A percentile compares a stretch with the other conserved stretches of the same genome.
These are phyloP conservation scores for rapeseed (Brassica napus) DNA, from an alignment of 345 rosid genomes.

Conservation along the genomic window DNA sequence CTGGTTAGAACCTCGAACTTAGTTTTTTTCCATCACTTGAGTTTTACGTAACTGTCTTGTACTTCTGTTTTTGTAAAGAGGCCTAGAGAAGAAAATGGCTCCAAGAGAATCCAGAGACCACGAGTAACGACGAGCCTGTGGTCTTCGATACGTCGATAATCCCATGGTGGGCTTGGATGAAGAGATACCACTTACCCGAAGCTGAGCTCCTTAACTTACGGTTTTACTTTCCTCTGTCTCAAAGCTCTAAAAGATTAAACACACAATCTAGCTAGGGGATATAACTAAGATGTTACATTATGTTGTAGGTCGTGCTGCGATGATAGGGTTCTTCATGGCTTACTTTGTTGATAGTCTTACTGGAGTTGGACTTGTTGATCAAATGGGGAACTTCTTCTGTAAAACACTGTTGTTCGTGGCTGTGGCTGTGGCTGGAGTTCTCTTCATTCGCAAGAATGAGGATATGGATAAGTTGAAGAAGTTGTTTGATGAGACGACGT, in stretches of 20 bases:
- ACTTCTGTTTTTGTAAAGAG: conserved; percentile 50
- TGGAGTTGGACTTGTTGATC: conserved; percentile 92
- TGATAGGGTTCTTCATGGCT: conserved; percentile 99
- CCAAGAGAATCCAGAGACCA: conserved; percentile 71
- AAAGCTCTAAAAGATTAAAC: not conserved
- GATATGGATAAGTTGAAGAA: conserved; percentile 71
- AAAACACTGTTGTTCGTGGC: conserved; percentile 85
- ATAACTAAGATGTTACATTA: not conserved
- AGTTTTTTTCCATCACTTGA: not conserved
- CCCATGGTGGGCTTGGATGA: conserved; percentile 98
- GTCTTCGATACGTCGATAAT: conserved; percentile 81
- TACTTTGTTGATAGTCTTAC: conserved; percentile 93
- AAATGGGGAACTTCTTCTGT: conserved; percentile 94
- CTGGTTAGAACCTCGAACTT: conserved; percentile 53
- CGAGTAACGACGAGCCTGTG: conserved; percentile 73
- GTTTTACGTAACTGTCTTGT: not conserved
- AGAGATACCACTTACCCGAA: conserved; percentile 91
- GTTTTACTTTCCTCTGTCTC: conserved; percentile 41
- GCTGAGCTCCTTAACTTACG: conserved; percentile 73
- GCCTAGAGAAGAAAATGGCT: conserved; percentile 93
- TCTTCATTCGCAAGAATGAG: conserved; percentile 83
- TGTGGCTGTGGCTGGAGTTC: conserved; percentile 80
- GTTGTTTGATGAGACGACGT: conserved; percentile 78
- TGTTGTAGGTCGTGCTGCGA: conserved; percentile 82
- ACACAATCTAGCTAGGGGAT: not conserved